phyloP scores from a whole-genome alignment of 1,284 basidiomycete genomes.

The Mycosarcoma mackinlayi region DNA sequence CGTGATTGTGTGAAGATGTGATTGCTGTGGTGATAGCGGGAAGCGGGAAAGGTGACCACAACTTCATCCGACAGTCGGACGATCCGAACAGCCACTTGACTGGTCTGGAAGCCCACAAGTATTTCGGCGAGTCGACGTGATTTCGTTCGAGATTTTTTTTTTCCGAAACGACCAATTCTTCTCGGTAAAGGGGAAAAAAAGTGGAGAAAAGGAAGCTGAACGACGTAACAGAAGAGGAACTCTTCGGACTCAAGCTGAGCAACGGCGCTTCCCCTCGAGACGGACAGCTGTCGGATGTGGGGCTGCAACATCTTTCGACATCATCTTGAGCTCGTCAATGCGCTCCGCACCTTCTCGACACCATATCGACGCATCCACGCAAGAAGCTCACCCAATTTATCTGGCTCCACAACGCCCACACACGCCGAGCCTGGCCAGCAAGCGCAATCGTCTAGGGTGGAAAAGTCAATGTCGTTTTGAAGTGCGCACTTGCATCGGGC shows the following conservation, averaged over 20 bases:
- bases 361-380: neutral
- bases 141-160: conserved; percentile 11
- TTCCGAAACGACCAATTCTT: neutral
- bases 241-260: too few species aligned
- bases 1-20: neutral
- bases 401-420: too few species aligned
- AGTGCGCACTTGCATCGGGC: too few species aligned
- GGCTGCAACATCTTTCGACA: conserved; percentile 1
- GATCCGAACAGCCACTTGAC: too few species aligned
- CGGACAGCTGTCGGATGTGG: neutral
- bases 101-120: neutral
- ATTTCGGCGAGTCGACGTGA: neutral
- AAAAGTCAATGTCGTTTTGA: too few species aligned
- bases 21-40: neutral
- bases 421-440: too few species aligned
- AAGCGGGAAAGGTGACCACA: too few species aligned
- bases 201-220: conserved; percentile 4
- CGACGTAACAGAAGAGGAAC: too few species aligned
- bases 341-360: neutral
- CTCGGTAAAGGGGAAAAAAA: neutral
- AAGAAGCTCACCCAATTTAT: too few species aligned
- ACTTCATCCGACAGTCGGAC: too few species aligned
- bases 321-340: neutral
- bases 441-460: too few species aligned
- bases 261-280: too few species aligned